Evolutionary conservation across 768 basidiomycete species (phyloP), one percentile per base, ranked within the genome.

Genomic region (Trametes villosa): DNA sequence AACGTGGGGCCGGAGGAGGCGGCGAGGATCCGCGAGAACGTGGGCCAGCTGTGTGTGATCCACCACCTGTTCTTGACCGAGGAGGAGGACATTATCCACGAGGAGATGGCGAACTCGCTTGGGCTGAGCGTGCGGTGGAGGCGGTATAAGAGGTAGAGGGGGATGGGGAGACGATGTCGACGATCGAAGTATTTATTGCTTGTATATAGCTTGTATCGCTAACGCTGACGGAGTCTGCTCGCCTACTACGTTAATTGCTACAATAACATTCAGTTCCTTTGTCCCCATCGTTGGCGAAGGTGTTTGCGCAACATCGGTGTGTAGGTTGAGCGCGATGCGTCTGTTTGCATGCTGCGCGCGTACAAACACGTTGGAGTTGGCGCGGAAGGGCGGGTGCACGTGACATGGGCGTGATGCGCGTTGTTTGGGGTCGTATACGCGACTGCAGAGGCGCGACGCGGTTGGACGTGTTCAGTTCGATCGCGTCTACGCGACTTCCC

Each of bases 371-470:
- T 49, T 24, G 30, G 29, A 45, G 30, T 33, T 41, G 31, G 36
- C 59, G 47, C 33, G 24, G 36, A 31, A 31, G 29, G 40, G 47
- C 38, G 46, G n/a, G 27, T 49, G 44, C 58, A 60, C 58, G 55
- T 64, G 63, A 55, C 6, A 17, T 20, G n/a, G 8, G 45, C 51
- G 58, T 60, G 63, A 57, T 18, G 38, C 66, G 66, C 56, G 66
- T 64, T 67, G 59, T 67, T 67, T 67, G 63, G 40, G 6, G 34
- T 40, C 62, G 60, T 67, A 57, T 61, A 60, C 66, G 66, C 63
- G 66, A 18, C 30, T n/a, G 17, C 15, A 24, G 49, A 44, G 30
- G 55, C 59, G 58, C 56, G 57, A 60, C 59, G 55, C 62, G 62
- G 65, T 66, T 66, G 49, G 58, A 57, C 50, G 51, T 53, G 42